Evolutionary conservation across 495 filamentous ascomycete genomes (phyloP), one percentile per base, ranked within the genome.

Genomic region (Achaetomiella virescens): DNA sequence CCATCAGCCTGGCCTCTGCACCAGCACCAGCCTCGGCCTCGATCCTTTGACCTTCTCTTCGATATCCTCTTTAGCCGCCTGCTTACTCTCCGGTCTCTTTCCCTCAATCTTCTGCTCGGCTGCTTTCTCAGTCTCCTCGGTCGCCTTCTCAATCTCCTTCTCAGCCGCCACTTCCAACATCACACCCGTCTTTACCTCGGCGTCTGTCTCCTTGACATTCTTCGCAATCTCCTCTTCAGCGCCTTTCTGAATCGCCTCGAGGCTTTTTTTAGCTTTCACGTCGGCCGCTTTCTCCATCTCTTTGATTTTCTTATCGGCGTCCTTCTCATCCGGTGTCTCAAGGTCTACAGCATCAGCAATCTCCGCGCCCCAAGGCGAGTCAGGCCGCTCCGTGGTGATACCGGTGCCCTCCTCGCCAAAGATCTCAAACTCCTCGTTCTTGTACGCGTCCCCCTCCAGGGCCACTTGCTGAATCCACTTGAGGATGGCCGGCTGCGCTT

Each of bases 381-480:
- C 31, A 6, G 29, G 15, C 12, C 20, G 33, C 14, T 52, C 29
- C 1, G 27, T 22, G 5, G 17, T 38, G 38, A 43, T n/a, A 14
- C 37, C 49, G 15, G 10, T 42, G 11, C 27, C 17, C 21, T 59
- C 33, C 2, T 60, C 53, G 9, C 43, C 43, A 21, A 31, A 35
- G 42, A 73, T 43, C 6, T 62, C 41, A n/a, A 67, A 56, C 14
- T 57, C 20, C 3, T 67, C 67, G 53, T 76, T 76, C 25, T 38
- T 57, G 49, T 74, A 76, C 20, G 45, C 54, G 0, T 55, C 53
- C 0, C 61, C 61, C 5, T 43, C 57, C 24, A 68, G 36, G 6
- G 73, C 72, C 11, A 77, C 75, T 46, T 78, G 65, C 49, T 74
- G 67, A 7, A 80, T 61, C 76, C 74, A 77, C 40, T 68, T 64